Conservation (phyloP, 2,329 filamentous ascomycete species). For the Cyphellophora europaea region DNA sequence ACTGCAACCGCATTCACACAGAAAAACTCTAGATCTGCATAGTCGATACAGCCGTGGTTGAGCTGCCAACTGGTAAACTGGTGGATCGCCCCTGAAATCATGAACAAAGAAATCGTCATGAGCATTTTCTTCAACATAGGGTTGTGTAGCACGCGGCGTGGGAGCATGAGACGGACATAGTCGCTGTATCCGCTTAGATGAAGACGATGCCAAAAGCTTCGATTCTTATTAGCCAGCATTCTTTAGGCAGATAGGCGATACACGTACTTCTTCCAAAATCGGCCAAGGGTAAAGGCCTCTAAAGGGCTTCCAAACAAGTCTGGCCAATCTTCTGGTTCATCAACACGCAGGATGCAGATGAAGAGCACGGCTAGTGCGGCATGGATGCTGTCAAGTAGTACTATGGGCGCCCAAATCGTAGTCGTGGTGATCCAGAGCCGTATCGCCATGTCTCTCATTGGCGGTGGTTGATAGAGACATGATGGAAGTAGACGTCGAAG, state of each 20-base stretch:
- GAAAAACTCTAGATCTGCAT: slow-evolving; percentile 3
- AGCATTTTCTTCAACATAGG: too few species aligned
- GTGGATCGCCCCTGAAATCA: slow-evolving; percentile 1
- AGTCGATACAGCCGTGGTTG: neutral
- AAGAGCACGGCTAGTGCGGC: slow-evolving; percentile 2
- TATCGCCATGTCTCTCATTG: slow-evolving; percentile 1
- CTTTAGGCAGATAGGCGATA: too few species aligned
- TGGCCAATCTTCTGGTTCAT: slow-evolving; percentile 2
- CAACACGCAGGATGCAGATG: slow-evolving; percentile 4
- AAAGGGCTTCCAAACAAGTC: slow-evolving; percentile 4
- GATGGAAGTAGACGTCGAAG: slow-evolving; percentile 1
- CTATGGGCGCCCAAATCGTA: slow-evolving; percentile 2
- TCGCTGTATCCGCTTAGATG: slow-evolving; percentile 2
- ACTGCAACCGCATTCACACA: slow-evolving; percentile 1
- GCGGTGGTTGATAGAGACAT: neutral
- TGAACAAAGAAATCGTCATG: neutral
- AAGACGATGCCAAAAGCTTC: too few species aligned
- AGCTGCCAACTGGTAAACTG: slow-evolving; percentile 1
- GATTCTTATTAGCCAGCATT: too few species aligned
- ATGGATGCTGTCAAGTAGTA: slow-evolving; percentile 3
- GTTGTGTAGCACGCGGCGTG: too few species aligned
- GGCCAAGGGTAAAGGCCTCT: slow-evolving; percentile 4
- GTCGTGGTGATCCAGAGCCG: slow-evolving; percentile 4
- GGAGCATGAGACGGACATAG: too few species aligned
- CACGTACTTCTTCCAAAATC: slow-evolving; percentile 6